Evolutionary conservation across 768 basidiomycete genomes (phyloP).

Genomic region (Rhizopogon roseolus): DNA sequence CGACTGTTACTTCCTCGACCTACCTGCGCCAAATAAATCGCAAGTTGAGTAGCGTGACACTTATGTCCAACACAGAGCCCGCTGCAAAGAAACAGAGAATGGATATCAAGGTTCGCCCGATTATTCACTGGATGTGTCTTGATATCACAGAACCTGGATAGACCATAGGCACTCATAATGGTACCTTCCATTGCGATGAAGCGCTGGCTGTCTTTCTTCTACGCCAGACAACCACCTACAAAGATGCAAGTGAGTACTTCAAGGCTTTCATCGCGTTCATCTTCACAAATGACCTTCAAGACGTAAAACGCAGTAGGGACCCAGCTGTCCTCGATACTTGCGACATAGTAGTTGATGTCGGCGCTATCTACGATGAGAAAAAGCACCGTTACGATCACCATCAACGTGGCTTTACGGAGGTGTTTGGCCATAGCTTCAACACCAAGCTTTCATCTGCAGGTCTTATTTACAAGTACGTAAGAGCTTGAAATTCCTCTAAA

Average conservation of each 20-base stretch:
- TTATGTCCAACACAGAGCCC: constrained; percentile 22
- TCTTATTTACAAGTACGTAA: constrained; percentile 85
- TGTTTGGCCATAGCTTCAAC: constrained; percentile 81
- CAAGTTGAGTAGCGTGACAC: not conserved
- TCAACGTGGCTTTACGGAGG: constrained; percentile 86
- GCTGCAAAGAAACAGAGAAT: constrained; percentile 40
- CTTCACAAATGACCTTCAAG: constrained; percentile 26
- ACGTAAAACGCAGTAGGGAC: constrained; percentile 70
- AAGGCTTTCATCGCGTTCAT: not conserved
- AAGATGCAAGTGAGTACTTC: constrained; percentile 56
- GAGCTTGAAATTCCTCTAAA: not conserved
- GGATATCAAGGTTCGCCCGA: constrained; percentile 31
- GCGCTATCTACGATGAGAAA: constrained; percentile 81
- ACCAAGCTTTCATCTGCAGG: constrained; percentile 94
- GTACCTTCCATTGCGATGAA: constrained; percentile 97
- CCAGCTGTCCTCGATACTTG: constrained; percentile 68
- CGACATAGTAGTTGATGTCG: constrained; percentile 96
- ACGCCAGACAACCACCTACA: constrained; percentile 69
- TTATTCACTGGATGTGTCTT: not conserved
- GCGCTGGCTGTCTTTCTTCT: constrained; percentile 91
- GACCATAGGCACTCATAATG: constrained; percentile 92
- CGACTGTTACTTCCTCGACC: not conserved
- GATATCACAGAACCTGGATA: constrained; percentile 22
- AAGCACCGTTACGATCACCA: constrained; percentile 91
- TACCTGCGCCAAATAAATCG: not conserved